A percentile compares a stretch with the other conserved stretches of the same genome.
phyloP scores from a whole-genome alignment of 2,329 filamentous ascomycete genomes.

The Cladophialophora carrionii region DNA sequence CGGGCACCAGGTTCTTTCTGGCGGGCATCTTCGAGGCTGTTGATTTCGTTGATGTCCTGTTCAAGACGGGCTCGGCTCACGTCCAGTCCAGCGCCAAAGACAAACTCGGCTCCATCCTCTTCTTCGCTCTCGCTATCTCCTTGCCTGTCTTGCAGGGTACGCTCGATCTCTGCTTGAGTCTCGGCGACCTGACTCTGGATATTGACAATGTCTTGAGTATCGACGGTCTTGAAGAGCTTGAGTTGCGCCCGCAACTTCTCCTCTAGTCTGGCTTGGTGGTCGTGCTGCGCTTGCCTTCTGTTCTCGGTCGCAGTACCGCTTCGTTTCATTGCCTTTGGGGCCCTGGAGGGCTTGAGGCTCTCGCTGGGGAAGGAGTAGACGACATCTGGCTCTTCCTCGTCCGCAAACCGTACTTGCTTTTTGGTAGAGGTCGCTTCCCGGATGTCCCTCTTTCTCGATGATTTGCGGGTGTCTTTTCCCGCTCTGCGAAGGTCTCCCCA shows the following conservation, averaged over 20 bases:
- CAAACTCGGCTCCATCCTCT: slow-evolving; percentile 30
- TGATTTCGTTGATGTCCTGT: slow-evolving; percentile 25
- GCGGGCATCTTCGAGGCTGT: slow-evolving; percentile 23
- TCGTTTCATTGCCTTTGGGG: neutral
- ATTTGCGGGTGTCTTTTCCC: slow-evolving; percentile 1
- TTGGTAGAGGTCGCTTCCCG: neutral
- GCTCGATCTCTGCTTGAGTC: slow-evolving; percentile 12
- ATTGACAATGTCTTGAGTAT: neutral
- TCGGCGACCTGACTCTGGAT: slow-evolving; percentile 7
- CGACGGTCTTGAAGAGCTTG: slow-evolving; percentile 18
- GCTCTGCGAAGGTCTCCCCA: slow-evolving; percentile 16
- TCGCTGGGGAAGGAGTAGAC: neutral
- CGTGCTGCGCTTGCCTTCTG: slow-evolving; percentile 20
- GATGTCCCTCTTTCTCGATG: neutral
- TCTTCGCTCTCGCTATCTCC: slow-evolving; percentile 32
- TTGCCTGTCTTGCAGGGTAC: neutral
- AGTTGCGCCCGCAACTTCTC: slow-evolving; percentile 18
- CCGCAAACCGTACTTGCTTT: slow-evolving; percentile 24
- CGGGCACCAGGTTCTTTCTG: slow-evolving; percentile 10
- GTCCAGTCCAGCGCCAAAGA: slow-evolving; percentile 23
- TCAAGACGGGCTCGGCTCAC: neutral
- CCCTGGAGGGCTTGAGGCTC: neutral
- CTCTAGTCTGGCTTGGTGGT: slow-evolving; percentile 11
- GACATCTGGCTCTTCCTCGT: neutral
- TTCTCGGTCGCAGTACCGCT: slow-evolving; percentile 12